phyloP scores from a whole-genome alignment of 495 filamentous ascomycete genomes.

The Penicillium fimorum region DNA sequence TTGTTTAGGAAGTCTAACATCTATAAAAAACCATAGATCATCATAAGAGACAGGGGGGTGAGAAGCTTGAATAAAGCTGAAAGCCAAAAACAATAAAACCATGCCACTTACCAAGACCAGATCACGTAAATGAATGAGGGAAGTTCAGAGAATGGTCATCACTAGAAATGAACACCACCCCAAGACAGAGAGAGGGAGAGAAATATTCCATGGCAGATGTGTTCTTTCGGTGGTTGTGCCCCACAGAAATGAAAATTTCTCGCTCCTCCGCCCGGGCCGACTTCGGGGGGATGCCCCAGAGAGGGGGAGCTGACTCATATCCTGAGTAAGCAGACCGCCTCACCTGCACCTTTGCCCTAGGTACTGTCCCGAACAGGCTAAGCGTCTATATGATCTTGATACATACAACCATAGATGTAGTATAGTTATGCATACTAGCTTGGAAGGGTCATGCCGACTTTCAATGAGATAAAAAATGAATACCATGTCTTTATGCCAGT shows the following conservation, averaged over 20 bases:
- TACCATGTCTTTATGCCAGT: slow-evolving; percentile 2
- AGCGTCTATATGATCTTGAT: background rate
- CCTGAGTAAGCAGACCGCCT: background rate
- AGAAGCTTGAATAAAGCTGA: background rate
- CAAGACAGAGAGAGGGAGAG: slow-evolving; percentile 6
- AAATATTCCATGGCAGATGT: slow-evolving; percentile 13
- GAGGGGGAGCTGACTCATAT: too few relatives aligned
- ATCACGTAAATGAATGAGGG: slow-evolving; percentile 9
- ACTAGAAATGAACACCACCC: slow-evolving; percentile 11
- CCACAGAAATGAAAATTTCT: slow-evolving; percentile 9
- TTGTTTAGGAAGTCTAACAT: slow-evolving; percentile 52
- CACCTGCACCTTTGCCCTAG: too few relatives aligned
- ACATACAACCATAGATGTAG: background rate
- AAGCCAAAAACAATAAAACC: slow-evolving; percentile 1
- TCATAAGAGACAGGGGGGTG: slow-evolving; percentile 32
- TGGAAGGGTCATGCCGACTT: background rate
- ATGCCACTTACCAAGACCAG: slow-evolving; percentile 23
- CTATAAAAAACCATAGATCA: slow-evolving; percentile 49
- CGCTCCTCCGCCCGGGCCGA: slow-evolving; percentile 4
- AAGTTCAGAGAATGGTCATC: slow-evolving; percentile 12
- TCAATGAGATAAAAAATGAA: background rate
- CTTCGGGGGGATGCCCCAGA: background rate
- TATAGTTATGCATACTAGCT: background rate
- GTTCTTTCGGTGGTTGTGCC: slow-evolving; percentile 1
- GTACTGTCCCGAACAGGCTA: background rate